Evolutionary conservation across 345 rosid species (phyloP).

Genomic region (Euclidium syriacum): DNA sequence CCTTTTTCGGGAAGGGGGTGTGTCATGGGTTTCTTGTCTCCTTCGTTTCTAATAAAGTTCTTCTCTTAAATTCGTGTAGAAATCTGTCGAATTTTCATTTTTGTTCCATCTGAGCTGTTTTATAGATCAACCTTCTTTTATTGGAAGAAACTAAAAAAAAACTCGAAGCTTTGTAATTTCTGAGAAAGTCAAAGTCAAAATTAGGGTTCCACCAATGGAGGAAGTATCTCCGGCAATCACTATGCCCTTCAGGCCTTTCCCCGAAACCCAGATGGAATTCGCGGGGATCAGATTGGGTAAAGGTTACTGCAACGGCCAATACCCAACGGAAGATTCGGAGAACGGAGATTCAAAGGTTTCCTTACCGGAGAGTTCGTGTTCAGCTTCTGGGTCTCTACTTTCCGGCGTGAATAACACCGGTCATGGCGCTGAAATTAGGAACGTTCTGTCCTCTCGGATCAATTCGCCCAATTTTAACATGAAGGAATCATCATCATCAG

Average conservation of each 20-base stretch:
- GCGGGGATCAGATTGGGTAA: slow-evolving; percentile 40
- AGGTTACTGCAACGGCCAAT: slow-evolving; percentile 34
- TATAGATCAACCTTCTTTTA: slow-evolving; percentile 3
- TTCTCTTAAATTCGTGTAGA: slow-evolving; percentile 11
- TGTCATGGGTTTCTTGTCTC: slow-evolving; percentile 28
- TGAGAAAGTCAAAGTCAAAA: not conserved
- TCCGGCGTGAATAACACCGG: too few species aligned
- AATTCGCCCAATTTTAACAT: slow-evolving; percentile 24
- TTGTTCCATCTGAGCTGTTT: slow-evolving; percentile 6
- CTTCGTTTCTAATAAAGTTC: slow-evolving; percentile 10
- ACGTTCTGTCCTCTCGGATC: slow-evolving; percentile 22
- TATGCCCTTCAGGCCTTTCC: slow-evolving; percentile 38
- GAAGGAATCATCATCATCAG: slow-evolving; percentile 43
- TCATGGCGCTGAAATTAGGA: slow-evolving; percentile 13
- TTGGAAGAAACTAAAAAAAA: not conserved
- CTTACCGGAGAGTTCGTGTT: slow-evolving; percentile 31
- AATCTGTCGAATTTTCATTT: slow-evolving; percentile 27
- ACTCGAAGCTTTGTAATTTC: not conserved
- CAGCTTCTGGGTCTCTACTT: slow-evolving; percentile 36
- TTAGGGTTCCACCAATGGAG: slow-evolving; percentile 34
- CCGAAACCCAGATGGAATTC: slow-evolving; percentile 36
- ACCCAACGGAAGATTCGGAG: slow-evolving; percentile 30
- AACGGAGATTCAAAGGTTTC: slow-evolving; percentile 13
- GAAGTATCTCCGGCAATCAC: slow-evolving; percentile 42
- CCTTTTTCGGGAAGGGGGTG: not conserved